phyloP scores from a whole-genome alignment of 306 rosid species.

The Pterocarpus macrocarpus region DNA sequence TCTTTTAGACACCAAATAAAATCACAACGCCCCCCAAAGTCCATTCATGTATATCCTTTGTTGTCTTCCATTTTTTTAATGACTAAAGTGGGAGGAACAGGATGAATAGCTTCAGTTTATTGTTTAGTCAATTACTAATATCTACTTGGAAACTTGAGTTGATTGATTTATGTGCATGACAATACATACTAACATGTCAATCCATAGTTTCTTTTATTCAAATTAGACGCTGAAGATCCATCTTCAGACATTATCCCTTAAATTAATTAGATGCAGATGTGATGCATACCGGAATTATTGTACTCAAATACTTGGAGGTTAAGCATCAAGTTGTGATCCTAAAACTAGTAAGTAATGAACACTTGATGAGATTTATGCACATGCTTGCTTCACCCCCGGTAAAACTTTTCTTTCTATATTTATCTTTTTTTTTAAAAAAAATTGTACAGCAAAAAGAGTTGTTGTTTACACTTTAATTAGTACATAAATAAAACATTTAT shows the following conservation, averaged over 20 bases:
- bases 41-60: not conserved
- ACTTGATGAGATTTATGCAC: not conserved
- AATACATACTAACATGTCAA: not conserved
- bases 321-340: conserved; percentile 23
- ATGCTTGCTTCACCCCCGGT: not conserved
- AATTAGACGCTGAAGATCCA: not conserved
- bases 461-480: not conserved
- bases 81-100: not conserved
- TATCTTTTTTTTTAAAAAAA: not conserved
- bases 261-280: not conserved
- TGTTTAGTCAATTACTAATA: not conserved
- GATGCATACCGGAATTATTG: not conserved
- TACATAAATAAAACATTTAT: not conserved
- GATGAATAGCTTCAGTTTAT: not conserved
- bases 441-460: not conserved
- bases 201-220: not conserved
- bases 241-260: conserved; percentile 1
- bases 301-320: conserved; percentile 8
- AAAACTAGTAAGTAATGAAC: not conserved
- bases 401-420: not conserved
- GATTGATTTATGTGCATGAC: not conserved
- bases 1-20: not conserved
- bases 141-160: not conserved
- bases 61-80: not conserved
- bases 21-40: not conserved